Evolutionary conservation across 352 stramenopile species (phyloP), one percentile per base, ranked within the genome.

Genomic region (Globisporangium camurandrum): DNA sequence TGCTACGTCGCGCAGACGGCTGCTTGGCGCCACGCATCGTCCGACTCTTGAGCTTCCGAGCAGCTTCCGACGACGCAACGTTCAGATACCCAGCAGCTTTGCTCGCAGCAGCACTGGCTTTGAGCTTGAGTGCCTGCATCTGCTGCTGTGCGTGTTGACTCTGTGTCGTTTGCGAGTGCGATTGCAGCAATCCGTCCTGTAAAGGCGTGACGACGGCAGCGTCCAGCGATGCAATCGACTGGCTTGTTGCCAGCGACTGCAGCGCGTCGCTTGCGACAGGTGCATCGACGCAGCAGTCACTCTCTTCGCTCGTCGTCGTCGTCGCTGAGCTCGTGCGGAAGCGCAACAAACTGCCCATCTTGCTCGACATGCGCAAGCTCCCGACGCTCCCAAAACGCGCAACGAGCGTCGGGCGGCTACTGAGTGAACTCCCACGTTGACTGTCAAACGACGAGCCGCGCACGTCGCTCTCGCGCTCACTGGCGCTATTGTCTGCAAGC

Each of bases 401-500:
- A 55, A 22, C 63, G 63, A 39, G 57, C 54, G 57, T 65, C 47
- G 57, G 46, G 55, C 48, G 54, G 49, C 14, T 56, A 11, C 30
- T 36, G 16, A 20, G 12, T 20, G 27, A 49, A 51, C 42, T 65
- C 43, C 33, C 46, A 62, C 17, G 37, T 3, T n/a, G 28, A 9
- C 24, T 24, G 4, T 26, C 4, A 24, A 6, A 9, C 8, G 7
- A 12, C 14, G 17, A 31, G 26, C 11, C 42, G 9, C 26, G n/a
- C 6, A 8, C 7, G 26, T 48, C 26, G 36, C 36, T 41, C 16
- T 41, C 36, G 36, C 34, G 55, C 23, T 71, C 84, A 30, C 66
- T 72, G 40, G 77, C 68, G 39, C 83, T 68, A 24, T 84, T 72
- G 49, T 72, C 82, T 3, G 75, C 68, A n/a, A n/a, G 19, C 67